Evolutionary conservation across 805 yeast species (phyloP).

Genomic region (Candida railenensis): DNA sequence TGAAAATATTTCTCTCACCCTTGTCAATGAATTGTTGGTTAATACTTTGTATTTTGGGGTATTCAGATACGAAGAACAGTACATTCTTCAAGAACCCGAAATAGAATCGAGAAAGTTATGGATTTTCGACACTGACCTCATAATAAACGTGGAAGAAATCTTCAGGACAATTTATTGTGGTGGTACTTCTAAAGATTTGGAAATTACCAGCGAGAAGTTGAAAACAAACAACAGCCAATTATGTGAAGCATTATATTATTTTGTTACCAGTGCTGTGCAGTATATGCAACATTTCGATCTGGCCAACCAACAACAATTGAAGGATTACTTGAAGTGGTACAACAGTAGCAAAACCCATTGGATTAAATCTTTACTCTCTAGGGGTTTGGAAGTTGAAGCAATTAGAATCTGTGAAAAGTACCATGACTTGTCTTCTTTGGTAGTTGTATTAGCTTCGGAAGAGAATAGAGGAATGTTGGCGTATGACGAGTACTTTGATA

Average conservation of each 20-base stretch:
- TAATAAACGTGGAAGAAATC: constrained; percentile 40
- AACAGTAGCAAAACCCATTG: constrained; percentile 41
- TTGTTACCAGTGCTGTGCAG: constrained; percentile 32
- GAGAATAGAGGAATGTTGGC: constrained; percentile 13
- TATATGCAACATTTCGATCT: constrained; percentile 27
- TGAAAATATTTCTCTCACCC: constrained; percentile 13
- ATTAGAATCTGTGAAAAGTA: constrained; percentile 63
- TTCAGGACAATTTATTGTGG: constrained; percentile 26
- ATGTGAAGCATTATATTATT: constrained; percentile 32
- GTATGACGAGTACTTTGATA: constrained; percentile 54
- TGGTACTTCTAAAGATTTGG: constrained; percentile 9
- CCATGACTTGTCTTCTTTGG: constrained; percentile 63
- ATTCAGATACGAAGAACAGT: constrained; percentile 38
- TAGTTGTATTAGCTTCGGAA: constrained; percentile 36
- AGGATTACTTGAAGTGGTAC: constrained; percentile 35
- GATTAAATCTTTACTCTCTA: constrained; percentile 56
- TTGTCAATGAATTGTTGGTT: constrained; percentile 22
- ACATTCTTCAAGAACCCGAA: constrained; percentile 27
- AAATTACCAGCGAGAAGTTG: constrained; percentile 14
- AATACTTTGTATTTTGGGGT: constrained; percentile 31
- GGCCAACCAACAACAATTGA: constrained; percentile 20
- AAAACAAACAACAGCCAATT: constrained; percentile 22
- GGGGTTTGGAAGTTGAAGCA: constrained; percentile 53
- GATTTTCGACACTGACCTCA: constrained; percentile 44
- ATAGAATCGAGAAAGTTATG: constrained; percentile 38